phyloP scores from a whole-genome alignment of 2,329 filamentous ascomycete genomes.

The Claviceps sp. region DNA sequence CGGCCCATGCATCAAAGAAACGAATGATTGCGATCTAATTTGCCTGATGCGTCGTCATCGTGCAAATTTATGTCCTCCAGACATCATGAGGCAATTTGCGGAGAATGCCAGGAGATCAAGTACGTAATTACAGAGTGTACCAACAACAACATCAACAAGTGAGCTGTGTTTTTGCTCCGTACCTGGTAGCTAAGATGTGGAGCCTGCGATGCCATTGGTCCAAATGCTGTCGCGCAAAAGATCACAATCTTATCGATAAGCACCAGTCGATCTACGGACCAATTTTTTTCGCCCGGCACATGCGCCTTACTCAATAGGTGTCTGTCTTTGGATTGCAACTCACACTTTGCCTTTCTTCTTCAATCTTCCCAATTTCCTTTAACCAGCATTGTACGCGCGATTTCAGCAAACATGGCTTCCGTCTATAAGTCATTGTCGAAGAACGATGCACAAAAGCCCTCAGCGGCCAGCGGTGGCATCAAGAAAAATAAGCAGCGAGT shows the following conservation, averaged over 20 bases:
- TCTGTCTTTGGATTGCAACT: not conserved
- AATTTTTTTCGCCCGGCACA: not conserved
- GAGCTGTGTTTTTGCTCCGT: too few relatives aligned
- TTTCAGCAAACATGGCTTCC: slow-evolving; percentile 39
- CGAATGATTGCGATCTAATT: not conserved
- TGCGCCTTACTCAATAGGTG: not conserved
- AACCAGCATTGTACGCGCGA: not conserved
- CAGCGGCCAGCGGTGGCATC: slow-evolving; percentile 33
- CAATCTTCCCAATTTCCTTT: not conserved
- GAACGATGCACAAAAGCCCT: slow-evolving; percentile 33
- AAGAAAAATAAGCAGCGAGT: slow-evolving; percentile 63
- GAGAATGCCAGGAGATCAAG: too few relatives aligned
- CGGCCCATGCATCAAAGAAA: not conserved
- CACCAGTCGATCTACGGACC: not conserved
- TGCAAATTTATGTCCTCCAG: too few relatives aligned
- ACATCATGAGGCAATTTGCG: too few relatives aligned
- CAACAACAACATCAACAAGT: too few relatives aligned
- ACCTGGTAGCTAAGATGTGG: not conserved
- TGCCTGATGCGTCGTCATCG: too few relatives aligned
- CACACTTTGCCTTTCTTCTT: not conserved
- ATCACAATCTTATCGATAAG: slow-evolving; percentile 3
- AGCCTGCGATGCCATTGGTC: not conserved
- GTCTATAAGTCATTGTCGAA: slow-evolving; percentile 67
- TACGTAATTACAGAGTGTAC: too few relatives aligned
- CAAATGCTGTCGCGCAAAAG: not conserved